These are phyloP conservation scores for Arabis hirsuta DNA, from an alignment of 345 rosid species.

Conservation along the genomic window DNA sequence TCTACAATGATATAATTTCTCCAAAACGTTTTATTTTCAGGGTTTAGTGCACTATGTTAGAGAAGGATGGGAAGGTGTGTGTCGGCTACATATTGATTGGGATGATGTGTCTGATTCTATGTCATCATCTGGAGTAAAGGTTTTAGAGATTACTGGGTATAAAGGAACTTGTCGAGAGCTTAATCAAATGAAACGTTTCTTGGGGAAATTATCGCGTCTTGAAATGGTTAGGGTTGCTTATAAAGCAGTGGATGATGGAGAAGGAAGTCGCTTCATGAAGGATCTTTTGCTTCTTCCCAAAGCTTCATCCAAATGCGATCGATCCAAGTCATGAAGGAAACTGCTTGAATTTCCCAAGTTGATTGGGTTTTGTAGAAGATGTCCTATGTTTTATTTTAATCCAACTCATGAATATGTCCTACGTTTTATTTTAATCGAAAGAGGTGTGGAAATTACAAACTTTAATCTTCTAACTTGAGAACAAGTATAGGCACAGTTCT, in stretches of 20 bases:
- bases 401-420: too few relatives aligned
- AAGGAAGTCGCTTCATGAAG: conserved; percentile 11
- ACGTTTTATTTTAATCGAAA: too few relatives aligned
- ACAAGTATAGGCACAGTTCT: too few relatives aligned
- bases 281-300: conserved; percentile 29
- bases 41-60: conserved; percentile 33
- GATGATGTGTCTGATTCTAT: conserved; percentile 13
- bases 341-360: conserved; percentile 2
- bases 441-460: too few relatives aligned
- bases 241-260: conserved; percentile 12
- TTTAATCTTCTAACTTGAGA: too few relatives aligned
- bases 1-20: background rate
- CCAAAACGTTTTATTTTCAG: conserved; percentile 5
- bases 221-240: conserved; percentile 24
- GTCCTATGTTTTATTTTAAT: too few relatives aligned
- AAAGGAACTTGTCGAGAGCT: conserved; percentile 33
- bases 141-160: conserved; percentile 28
- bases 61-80: background rate
- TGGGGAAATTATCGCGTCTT: conserved; percentile 20
- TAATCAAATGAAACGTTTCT: conserved; percentile 9
- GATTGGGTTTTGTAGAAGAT: background rate
- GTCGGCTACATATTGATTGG: background rate
- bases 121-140: conserved; percentile 32
- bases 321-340: conserved; percentile 5
- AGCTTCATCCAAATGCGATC: conserved; percentile 30